Evolutionary conservation across 2,329 filamentous ascomycete species (phyloP), one percentile per base, ranked within the genome.

Genomic region (Fusarium sp.): DNA sequence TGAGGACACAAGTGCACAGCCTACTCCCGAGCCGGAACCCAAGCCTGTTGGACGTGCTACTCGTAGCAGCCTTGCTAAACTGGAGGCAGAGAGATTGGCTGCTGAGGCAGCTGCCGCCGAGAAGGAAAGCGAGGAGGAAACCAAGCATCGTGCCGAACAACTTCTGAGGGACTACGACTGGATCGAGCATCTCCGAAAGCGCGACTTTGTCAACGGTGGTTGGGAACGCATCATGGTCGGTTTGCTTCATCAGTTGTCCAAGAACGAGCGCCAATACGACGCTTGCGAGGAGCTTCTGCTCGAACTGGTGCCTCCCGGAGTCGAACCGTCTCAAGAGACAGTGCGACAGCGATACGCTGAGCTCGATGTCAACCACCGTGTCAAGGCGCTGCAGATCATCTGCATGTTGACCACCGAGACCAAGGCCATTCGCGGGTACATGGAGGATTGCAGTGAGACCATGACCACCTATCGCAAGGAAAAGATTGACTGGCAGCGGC

Each of bases 401-500:
- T 93, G 93, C 77, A 90, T 95, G 83, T 84, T 98, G 65, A 94
- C 92, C 2, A 86, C 94, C 61, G 91, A 93, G 75, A 97, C 96
- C 0, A 94, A 93, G 77, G 90, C 91, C 2, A 87, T 98, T 71
- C 90, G 95, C 58, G 90, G 89, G 14, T 97, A 96, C 77, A 91
- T 99, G 84, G 93, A 97, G 72, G 91, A 95, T 68, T 97, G 94
- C 80, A 93, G 91, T 69, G 92, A 95, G 76, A 92, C 93, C 58
- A 97, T 98, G 94, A 99, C 96, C 2, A 89, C 90, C 59, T 93
- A 96, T 76, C 90, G 96, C 54, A 99, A 99, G 79, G 92, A 96
- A 77, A 97, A 97, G 82, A 97, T 97, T 66, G 93, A 97, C 70
- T 91, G 89, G 80, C 95, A 98, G 80, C 88, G 93, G 70, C 88